phyloP scores from a whole-genome alignment of 768 basidiomycete species.

The Collybia nuda region DNA sequence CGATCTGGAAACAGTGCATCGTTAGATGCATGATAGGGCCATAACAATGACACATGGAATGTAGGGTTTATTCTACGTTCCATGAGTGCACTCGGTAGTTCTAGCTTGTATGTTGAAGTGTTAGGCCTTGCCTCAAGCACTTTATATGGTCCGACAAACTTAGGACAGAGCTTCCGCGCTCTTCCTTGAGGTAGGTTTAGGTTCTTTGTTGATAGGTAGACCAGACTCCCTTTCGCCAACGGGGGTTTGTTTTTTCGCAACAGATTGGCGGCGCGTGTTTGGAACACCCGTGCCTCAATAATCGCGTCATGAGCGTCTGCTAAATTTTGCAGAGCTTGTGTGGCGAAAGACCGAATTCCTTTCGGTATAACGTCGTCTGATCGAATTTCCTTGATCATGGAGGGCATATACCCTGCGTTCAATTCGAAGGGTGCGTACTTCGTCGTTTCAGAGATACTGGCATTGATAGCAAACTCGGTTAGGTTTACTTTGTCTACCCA shows the following conservation, averaged over 20 bases:
- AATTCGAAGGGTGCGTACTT: conserved; percentile 32
- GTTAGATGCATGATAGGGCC: conserved; percentile 22
- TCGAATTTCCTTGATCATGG: conserved; percentile 16
- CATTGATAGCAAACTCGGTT: conserved; percentile 37
- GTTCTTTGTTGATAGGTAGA: conserved; percentile 35
- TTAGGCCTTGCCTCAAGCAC: conserved; percentile 16
- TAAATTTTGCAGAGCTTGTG: conserved; percentile 20
- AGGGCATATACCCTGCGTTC: conserved; percentile 21
- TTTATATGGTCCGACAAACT: conserved; percentile 36
- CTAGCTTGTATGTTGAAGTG: conserved; percentile 21
- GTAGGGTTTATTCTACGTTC: conserved; percentile 24
- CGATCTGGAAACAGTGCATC: conserved; percentile 33
- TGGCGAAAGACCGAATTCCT: conserved; percentile 23
- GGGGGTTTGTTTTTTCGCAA: conserved; percentile 9
- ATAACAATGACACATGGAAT: conserved; percentile 33
- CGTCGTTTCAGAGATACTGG: conserved; percentile 22
- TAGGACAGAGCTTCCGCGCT: conserved; percentile 31
- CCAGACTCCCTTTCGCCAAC: conserved; percentile 23
- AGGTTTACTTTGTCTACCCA: conserved; percentile 29
- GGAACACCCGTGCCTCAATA: conserved; percentile 26
- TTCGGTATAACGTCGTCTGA: neutral
- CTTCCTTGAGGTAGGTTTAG: conserved; percentile 26
- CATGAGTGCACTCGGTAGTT: neutral
- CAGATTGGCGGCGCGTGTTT: conserved; percentile 29
- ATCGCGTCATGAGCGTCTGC: conserved; percentile 34